Evolutionary conservation across 805 yeast species (phyloP).

Genomic region (Candida ulmi): DNA sequence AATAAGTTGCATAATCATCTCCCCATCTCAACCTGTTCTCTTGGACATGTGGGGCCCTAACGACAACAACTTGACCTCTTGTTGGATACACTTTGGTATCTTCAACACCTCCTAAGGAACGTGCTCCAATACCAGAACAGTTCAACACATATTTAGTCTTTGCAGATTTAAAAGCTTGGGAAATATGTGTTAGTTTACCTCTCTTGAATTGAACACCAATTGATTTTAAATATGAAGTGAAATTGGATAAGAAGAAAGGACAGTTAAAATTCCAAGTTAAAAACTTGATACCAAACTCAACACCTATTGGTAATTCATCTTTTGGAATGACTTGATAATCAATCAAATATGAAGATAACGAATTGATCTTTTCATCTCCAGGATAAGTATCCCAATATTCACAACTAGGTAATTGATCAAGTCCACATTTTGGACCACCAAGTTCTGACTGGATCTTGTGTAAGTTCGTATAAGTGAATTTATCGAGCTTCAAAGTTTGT

Average conservation of each 20-base stretch:
- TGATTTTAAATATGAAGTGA: slow-evolving; percentile 37
- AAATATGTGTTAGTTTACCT: slow-evolving; percentile 43
- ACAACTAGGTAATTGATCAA: slow-evolving; percentile 47
- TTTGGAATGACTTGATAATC: slow-evolving; percentile 34
- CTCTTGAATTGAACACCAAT: slow-evolving; percentile 50
- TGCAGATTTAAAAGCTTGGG: slow-evolving; percentile 44
- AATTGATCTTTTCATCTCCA: slow-evolving; percentile 37
- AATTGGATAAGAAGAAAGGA: slow-evolving; percentile 49
- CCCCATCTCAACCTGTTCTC: slow-evolving; percentile 61
- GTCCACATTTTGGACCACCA: slow-evolving; percentile 44
- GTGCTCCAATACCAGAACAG: slow-evolving; percentile 74
- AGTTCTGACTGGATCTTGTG: slow-evolving; percentile 35
- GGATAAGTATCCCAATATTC: slow-evolving; percentile 56
- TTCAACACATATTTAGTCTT: slow-evolving; percentile 49
- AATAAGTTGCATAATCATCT: slow-evolving; percentile 54
- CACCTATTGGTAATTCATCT: slow-evolving; percentile 44
- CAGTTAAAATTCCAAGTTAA: slow-evolving; percentile 69
- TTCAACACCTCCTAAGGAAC: slow-evolving; percentile 54
- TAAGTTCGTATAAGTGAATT: slow-evolving; percentile 49
- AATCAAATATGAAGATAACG: slow-evolving; percentile 43
- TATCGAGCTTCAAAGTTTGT: slow-evolving; percentile 46
- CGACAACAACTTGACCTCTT: slow-evolving; percentile 74
- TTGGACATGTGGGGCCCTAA: slow-evolving; percentile 61
- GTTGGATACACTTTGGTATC: slow-evolving; percentile 64
- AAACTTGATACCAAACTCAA: slow-evolving; percentile 46